phyloP scores from a whole-genome alignment of 805 yeast genomes.

The Metschnikowia noctiluminum region DNA sequence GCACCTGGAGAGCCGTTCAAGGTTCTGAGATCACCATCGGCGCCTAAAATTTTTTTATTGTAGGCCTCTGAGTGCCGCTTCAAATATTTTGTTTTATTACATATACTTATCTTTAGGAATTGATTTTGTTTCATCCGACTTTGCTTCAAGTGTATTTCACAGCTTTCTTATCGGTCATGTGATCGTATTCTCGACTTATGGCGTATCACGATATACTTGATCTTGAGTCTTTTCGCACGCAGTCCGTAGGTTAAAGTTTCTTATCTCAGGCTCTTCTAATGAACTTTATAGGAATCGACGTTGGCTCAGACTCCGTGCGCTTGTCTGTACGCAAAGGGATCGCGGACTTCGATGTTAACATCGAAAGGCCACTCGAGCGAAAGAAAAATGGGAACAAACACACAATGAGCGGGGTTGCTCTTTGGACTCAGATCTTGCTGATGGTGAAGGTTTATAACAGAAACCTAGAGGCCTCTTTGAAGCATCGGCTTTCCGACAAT shows the following conservation, averaged over 20 bases:
- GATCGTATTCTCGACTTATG: too few species aligned
- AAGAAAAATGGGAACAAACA: conserved; percentile 5
- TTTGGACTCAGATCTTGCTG: conserved; percentile 11
- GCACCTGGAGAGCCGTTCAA: conserved; percentile 50
- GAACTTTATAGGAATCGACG: conserved; percentile 42
- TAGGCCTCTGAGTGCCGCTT: neutral
- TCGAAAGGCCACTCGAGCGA: conserved; percentile 10
- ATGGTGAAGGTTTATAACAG: conserved; percentile 8
- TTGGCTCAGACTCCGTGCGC: conserved; percentile 51
- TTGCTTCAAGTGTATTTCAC: too few species aligned
- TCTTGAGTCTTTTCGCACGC: too few species aligned
- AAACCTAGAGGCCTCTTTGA: neutral
- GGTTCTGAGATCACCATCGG: conserved; percentile 46
- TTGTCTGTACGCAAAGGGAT: conserved; percentile 27
- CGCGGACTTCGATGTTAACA: conserved; percentile 9
- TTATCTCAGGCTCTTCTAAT: neutral
- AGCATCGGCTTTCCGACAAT: neutral
- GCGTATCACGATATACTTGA: too few species aligned
- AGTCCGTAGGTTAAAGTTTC: too few species aligned
- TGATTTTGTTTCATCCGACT: neutral
- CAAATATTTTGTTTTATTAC: conserved; percentile 10
- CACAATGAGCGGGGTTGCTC: conserved; percentile 14
- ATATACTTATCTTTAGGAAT: conserved; percentile 3
- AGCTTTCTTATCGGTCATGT: too few species aligned
- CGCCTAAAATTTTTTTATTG: neutral